A percentile compares a stretch with the other conserved stretches of the same genome.
Evolutionary conservation across 495 filamentous ascomycete genomes (phyloP).

Genomic region (Chaetomium cochliodes): DNA sequence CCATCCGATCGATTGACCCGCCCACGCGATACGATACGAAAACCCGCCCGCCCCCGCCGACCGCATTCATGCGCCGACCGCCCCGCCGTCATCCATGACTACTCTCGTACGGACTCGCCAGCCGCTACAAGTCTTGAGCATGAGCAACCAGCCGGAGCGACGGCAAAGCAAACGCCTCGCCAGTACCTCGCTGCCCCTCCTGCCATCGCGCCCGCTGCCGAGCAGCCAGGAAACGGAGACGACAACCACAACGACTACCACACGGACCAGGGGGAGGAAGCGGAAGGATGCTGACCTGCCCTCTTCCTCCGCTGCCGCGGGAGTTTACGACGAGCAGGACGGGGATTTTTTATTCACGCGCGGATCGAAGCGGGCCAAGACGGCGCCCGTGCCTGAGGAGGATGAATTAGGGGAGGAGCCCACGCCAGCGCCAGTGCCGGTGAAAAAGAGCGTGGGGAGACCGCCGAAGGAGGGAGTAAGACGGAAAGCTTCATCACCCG

Average conservation of each 20-base stretch:
- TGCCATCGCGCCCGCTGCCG: conserved; percentile 16
- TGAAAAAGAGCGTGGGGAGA: conserved; percentile 44
- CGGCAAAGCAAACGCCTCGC: conserved; percentile 58
- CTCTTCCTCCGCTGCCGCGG: conserved; percentile 29
- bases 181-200: conserved; percentile 41
- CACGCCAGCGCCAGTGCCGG: conserved; percentile 34
- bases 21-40: background rate
- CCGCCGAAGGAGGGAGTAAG: conserved; percentile 40
- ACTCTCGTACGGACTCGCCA: conserved; percentile 58
- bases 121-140: conserved; percentile 59
- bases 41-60: background rate
- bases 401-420: conserved; percentile 19
- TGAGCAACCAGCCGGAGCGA: conserved; percentile 57
- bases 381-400: conserved; percentile 39
- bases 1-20: background rate
- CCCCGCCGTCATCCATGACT: conserved; percentile 55
- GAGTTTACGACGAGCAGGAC: conserved; percentile 64
- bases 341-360: conserved; percentile 64
- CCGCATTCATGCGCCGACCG: conserved; percentile 32
- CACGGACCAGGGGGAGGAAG: conserved; percentile 11
- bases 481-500: conserved; percentile 41
- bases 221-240: conserved; percentile 2
- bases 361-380: conserved; percentile 53
- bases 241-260: conserved; percentile 14
- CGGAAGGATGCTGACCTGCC: conserved; percentile 16